These are phyloP conservation scores for Hemerocallis citrina DNA, from an alignment of 106 monocot genomes.

Conservation along the genomic window DNA sequence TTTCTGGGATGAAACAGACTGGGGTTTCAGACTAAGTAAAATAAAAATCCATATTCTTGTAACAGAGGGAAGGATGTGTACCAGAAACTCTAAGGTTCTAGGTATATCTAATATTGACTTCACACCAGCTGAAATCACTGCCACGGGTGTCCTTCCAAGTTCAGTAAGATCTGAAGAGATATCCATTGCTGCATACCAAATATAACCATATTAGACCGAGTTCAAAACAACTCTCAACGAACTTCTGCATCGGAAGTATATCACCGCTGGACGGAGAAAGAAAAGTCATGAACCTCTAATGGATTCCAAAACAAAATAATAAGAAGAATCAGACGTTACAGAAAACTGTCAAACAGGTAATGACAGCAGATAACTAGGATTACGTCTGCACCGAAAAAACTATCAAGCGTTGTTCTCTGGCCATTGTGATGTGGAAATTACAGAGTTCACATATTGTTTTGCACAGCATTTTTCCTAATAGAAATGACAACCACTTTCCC, in stretches of 20 bases:
- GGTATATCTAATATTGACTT: slow-evolving; percentile 99
- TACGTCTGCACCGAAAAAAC: no score
- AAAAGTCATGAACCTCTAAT: no score
- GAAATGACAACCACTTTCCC: not conserved
- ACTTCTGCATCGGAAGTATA: not conserved
- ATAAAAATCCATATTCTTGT: not conserved
- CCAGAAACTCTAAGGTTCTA: slow-evolving; percentile 88
- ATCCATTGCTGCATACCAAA: slow-evolving; percentile 74
- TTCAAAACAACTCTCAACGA: not conserved
- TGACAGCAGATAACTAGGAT: no score
- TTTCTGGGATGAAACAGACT: not conserved
- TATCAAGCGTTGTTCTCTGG: no score
- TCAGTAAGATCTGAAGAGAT: slow-evolving; percentile 97
- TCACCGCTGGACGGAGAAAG: no score
- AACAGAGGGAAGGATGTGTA: slow-evolving; percentile 20
- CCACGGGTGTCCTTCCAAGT: slow-evolving; percentile 87
- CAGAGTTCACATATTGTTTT: no score
- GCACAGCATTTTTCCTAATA: no score
- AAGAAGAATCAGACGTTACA: no score
- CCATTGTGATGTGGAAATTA: no score
- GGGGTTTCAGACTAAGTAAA: not conserved
- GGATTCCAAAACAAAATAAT: no score
- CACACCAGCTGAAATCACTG: slow-evolving; percentile 96
- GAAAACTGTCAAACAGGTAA: no score
- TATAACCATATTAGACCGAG: not conserved